Evolutionary conservation across 495 filamentous ascomycete species (phyloP).

Genomic region (Copromyces sp.): DNA sequence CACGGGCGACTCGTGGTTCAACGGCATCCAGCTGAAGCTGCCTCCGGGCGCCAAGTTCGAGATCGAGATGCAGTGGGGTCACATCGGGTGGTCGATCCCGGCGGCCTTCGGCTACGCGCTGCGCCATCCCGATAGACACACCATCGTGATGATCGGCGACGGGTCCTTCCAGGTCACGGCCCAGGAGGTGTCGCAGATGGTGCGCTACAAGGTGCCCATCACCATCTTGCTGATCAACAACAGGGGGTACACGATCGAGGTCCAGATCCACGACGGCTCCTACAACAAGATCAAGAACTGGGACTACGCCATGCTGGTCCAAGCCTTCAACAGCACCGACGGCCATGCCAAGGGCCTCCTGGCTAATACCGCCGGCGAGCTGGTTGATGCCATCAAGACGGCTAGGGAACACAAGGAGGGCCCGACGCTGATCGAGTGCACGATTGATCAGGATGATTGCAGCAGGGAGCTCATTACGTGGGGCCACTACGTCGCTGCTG

Average conservation of each 20-base stretch:
- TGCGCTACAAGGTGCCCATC: conserved; percentile 17
- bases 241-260: conserved; percentile 42
- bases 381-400: conserved; percentile 6
- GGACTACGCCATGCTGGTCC: conserved; percentile 14
- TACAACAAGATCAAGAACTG: conserved; percentile 22
- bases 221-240: conserved; percentile 34
- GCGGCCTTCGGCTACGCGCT: conserved; percentile 17
- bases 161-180: conserved; percentile 23
- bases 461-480: conserved; percentile 19
- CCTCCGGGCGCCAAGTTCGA: conserved; percentile 16
- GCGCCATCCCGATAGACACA: conserved; percentile 7
- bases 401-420: conserved; percentile 7
- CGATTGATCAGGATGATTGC: conserved; percentile 19
- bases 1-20: conserved; percentile 20
- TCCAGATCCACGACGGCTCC: conserved; percentile 35
- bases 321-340: conserved; percentile 13
- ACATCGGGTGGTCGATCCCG: conserved; percentile 21
- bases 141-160: conserved; percentile 18
- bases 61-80: conserved; percentile 23
- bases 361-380: conserved; percentile 13
- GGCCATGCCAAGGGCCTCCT: conserved; percentile 11
- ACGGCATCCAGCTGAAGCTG: conserved; percentile 12
- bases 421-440: conserved; percentile 17
- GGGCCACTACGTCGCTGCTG: conserved; percentile 17
- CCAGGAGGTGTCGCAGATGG: conserved; percentile 23